Evolutionary conservation across 257 asterid genomes (phyloP), one percentile per base, ranked within the genome.

Genomic region (Misopates orontium): DNA sequence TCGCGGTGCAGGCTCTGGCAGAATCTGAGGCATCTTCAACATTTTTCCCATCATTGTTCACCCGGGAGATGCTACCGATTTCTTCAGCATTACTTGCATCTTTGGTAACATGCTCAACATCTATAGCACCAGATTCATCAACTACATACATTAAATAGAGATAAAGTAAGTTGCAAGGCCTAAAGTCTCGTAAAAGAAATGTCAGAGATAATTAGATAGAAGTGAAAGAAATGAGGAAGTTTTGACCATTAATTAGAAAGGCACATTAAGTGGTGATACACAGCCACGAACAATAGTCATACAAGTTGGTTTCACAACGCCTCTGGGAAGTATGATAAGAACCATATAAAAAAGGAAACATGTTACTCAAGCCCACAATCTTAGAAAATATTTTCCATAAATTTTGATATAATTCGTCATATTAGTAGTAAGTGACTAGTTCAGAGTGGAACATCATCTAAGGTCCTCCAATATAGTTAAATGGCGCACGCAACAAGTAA

Each of bases 91-190:
- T 53, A 58, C 5, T 21, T 62, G 72, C 64, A 51, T 52, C 66
- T 56, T 52, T 68, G 9, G 71, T 25, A 24, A 67, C 73, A 56
- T 36, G 60, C 25, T 74, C 69, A 21, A 72, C 68, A 53, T 59
- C 68, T 19, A 8, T 40, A 48, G 62, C 51, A 32, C 61, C 79
- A 24, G 83, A 60, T 60, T 83, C 82, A 40, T 81, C 78, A 36
- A 68, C 94, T 82, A 67, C 64, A 45, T 17, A 64, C 76, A 66
- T 25, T 54, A 62, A 62, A 32, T 17, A 31, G 16, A 39, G 17
- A 53, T 13, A 36, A 16, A 55, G 28, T 16, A 76, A 58, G 52
- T 21, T 60, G 45, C 6, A 49, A 24, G 25, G 15, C 22, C 8
- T 36, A 49, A 68, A 11, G 10, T 39, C 40, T 16, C 22, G 36